phyloP scores from a whole-genome alignment of 2,329 filamentous ascomycete genomes.

The Ophiostoma sp. region DNA sequence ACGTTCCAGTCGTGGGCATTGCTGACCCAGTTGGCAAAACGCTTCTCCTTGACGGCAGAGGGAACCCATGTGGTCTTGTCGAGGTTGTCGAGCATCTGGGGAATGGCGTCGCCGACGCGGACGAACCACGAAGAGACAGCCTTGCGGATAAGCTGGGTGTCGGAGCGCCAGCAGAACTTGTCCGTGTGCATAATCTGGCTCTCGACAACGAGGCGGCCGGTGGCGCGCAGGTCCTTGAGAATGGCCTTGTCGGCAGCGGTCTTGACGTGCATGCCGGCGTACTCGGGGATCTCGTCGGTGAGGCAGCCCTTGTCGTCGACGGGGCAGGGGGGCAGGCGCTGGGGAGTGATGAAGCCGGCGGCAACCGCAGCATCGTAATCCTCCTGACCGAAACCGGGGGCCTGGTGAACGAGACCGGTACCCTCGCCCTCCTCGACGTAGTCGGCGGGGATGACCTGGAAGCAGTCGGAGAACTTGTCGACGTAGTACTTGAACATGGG shows the following conservation, averaged over 20 bases:
- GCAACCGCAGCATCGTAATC: constrained; percentile 82
- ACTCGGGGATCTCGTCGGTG: constrained; percentile 70
- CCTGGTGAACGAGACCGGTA: constrained; percentile 90
- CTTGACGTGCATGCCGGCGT: constrained; percentile 84
- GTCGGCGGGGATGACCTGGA: constrained; percentile 72
- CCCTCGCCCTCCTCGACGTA: constrained; percentile 89
- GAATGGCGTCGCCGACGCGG: constrained; percentile 75
- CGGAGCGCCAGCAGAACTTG: constrained; percentile 90
- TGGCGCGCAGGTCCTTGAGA: constrained; percentile 77
- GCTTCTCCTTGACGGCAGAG: constrained; percentile 80
- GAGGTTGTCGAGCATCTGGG: constrained; percentile 85
- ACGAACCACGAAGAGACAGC: constrained; percentile 95
- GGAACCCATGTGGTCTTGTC: constrained; percentile 90
- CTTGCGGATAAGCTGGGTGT: constrained; percentile 87
- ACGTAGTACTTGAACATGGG: constrained; percentile 88
- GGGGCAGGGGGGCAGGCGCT: constrained; percentile 78
- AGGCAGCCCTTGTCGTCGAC: constrained; percentile 79
- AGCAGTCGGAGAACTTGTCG: constrained; percentile 80
- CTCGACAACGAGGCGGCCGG: constrained; percentile 73
- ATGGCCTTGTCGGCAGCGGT: constrained; percentile 88
- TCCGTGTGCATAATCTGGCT: constrained; percentile 88
- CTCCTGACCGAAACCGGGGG: constrained; percentile 90
- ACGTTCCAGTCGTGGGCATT: constrained; percentile 96
- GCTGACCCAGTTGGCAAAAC: constrained; percentile 85
- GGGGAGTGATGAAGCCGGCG: constrained; percentile 69